Base-by-base conservation (phyloP, 2,329 filamentous ascomycete genomes). In the Nigrograna mackinnonii region DNA sequence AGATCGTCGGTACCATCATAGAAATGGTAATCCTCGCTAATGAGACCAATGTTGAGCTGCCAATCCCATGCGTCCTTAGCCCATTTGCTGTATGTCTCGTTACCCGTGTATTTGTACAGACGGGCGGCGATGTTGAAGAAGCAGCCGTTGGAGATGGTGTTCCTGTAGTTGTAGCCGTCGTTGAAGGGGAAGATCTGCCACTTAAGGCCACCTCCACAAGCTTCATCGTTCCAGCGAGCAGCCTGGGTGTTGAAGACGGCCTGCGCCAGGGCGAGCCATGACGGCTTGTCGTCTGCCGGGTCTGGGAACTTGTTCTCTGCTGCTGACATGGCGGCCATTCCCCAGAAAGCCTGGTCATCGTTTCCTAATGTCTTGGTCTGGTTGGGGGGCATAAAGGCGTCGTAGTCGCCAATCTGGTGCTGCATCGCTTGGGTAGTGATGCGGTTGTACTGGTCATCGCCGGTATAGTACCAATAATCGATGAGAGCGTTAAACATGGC, bases 181-280 rank as follows among this genome's bases (percentile, higher is more conserved):
- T 95, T 92, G 57, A 79, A 82, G 4, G 78, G 69, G 63, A 85
- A 91, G 54, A 95, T 91, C 72, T 95, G 89, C 88, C 88, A 92
- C 40, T 80, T 76, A 37, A 94, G 72, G 5, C 89, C 90, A 46
- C 89, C 89, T 20, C 76, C 78, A 58, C 89, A 95, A 22, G 73
- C 69, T 0, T 72, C 68, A 1, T 69, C 75, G 62, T 91, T 83
- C 89, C 89, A 94, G 31, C 89, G 80, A 18, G 62, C 64, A 6
- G 76, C 78, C 60, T 91, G 85, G 16, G 79, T 78, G 65, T 91
- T 85, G 77, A 89, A 94, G 26, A 89, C 82, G 50, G 87, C 89
- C 57, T 80, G 76, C 5, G 82, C 81, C 22, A 92, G 75, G 13
- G 83, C 72, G 17, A 88, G 73, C 85, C 85, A 90, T 11, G 79